Evolutionary conservation across 2,329 filamentous ascomycete species (phyloP), one percentile per base, ranked within the genome.

Genomic region (Penicillium janthinellum): DNA sequence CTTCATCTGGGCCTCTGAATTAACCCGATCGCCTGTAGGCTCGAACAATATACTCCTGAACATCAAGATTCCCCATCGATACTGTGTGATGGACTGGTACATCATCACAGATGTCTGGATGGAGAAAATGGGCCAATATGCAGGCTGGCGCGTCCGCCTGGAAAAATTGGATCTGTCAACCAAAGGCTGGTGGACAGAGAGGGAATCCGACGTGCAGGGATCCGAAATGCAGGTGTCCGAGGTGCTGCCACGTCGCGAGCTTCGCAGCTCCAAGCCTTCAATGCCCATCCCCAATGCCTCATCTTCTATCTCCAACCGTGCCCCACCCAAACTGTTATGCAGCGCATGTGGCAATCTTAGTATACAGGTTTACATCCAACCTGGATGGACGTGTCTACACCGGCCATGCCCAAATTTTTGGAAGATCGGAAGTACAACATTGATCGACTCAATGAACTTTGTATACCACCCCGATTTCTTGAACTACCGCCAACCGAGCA

Each of bases 11-110:
- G 11, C 1, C 25, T 15, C 10, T 14, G 8, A 35, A 5, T 8
- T 48, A 17, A n/a, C 31, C 39, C 65, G 78, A 34, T 74, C 75
- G 41, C 60, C 69, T 35, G 4, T 44, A 82, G 87, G 88, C 1
- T 71, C 81, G 15, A 72, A 81, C 55, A 84, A 87, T 62, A 70
- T 71, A 3, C 70, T 80, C 22, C 78, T 83, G 17, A 78, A 80
- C 0, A 81, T 79, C 1, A 75, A 79, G 28, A 76, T 88, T 7
- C 83, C 84, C 0, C 80, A 88, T 58, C 76, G 81, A 0, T 92
- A 87, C 67, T 86, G 83, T 57, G 85, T 91, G 0, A 78, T 92
- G 44, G 88, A 81, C n/a, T 87, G 82, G 71, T 92, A 90, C 70
- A 84, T 87, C 51, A 78, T 90, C 12, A 89, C 88, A 0, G 78